phyloP scores from a whole-genome alignment of 192 early-diverging fungal species.

The Entomortierella beljakovae region DNA sequence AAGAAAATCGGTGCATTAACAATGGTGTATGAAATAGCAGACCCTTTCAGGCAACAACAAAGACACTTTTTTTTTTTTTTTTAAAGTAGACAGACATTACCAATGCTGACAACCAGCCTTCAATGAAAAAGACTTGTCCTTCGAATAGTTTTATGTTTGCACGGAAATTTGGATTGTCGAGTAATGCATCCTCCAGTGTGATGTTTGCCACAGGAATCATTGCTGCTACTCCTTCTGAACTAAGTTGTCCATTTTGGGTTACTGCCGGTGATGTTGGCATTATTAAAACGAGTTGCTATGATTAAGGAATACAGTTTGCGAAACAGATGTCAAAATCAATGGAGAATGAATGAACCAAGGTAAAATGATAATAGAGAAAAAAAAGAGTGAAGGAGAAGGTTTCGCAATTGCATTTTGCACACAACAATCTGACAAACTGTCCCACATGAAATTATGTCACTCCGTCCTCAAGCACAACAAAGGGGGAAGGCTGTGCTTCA shows the following conservation, averaged over 20 bases:
- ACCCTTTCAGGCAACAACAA: not conserved
- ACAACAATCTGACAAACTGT: no score
- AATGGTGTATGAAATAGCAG: no score
- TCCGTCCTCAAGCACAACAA: no score
- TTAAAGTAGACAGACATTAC: slow-evolving; percentile 3
- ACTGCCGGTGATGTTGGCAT: slow-evolving; percentile 25
- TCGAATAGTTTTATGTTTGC: slow-evolving; percentile 66
- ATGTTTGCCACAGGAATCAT: slow-evolving; percentile 53
- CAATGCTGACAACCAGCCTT: slow-evolving; percentile 63
- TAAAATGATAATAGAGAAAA: not conserved
- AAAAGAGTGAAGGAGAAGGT: not conserved
- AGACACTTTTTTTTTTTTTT: not conserved
- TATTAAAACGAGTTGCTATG: no score
- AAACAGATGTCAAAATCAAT: not conserved
- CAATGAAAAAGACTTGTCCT: slow-evolving; percentile 67
- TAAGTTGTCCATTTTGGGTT: slow-evolving; percentile 17
- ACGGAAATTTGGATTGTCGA: slow-evolving; percentile 66
- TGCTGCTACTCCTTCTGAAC: slow-evolving; percentile 39
- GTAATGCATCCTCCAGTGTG: slow-evolving; percentile 63
- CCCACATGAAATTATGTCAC: no score
- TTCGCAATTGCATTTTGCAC: no score
- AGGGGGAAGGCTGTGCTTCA: no score
- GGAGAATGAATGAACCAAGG: not conserved
- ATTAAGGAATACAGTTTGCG: not conserved
- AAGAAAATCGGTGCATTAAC: no score